Percentiles rank a stretch among this genome's conserved stretches.
Evolutionary conservation across 148 eudicot species (phyloP).

Genomic region (Diospyros lotus): DNA sequence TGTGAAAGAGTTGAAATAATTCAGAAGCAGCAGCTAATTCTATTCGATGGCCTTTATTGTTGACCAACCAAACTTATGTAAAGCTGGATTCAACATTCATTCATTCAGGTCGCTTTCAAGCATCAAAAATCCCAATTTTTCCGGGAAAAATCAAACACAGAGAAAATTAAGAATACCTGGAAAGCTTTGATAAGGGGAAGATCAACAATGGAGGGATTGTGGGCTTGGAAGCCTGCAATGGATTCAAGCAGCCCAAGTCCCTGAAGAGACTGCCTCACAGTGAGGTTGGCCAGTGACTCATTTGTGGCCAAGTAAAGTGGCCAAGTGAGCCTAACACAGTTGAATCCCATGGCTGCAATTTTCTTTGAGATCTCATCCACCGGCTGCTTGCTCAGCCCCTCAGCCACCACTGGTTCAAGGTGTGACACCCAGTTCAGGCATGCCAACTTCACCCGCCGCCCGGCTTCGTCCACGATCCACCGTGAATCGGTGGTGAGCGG

Average conservation of each 20-base stretch:
- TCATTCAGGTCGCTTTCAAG: too few species aligned
- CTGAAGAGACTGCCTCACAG: slow-evolving; percentile 53
- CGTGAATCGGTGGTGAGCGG: slow-evolving; percentile 70
- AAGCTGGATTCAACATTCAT: too few species aligned
- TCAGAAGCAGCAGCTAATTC: too few species aligned
- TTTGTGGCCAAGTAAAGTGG: slow-evolving; percentile 67
- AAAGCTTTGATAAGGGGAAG: slow-evolving; percentile 59
- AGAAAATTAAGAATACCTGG: slow-evolving; percentile 38
- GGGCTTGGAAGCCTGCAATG: slow-evolving; percentile 47
- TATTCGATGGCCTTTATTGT: too few species aligned
- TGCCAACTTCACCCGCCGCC: slow-evolving; percentile 70
- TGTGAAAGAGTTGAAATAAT: too few species aligned
- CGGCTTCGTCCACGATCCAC: slow-evolving; percentile 72
- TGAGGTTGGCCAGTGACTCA: slow-evolving; percentile 40
- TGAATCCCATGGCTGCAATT: slow-evolving; percentile 64
- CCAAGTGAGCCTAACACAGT: slow-evolving; percentile 92
- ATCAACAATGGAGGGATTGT: slow-evolving; percentile 69
- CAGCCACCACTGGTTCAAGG: slow-evolving; percentile 61
- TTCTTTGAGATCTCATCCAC: slow-evolving; percentile 39
- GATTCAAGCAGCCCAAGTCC: slow-evolving; percentile 41
- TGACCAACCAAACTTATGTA: too few species aligned
- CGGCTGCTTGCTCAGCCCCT: slow-evolving; percentile 77
- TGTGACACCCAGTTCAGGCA: slow-evolving; percentile 87
- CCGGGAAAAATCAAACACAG: background rate
- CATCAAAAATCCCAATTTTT: background rate